Conservation (phyloP, 176 grass and related monocot species). For the barley (Hordeum vulgare) region MorexV3_pseudomolecules_assembly NC_058522.1:530324301-530324800, state of each 20-base stretch:
- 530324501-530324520: not conserved
- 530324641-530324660: conserved; percentile 48
- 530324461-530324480: conserved; percentile 34
- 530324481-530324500: conserved; percentile 18
- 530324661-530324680: conserved; percentile 50
- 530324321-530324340: conserved; percentile 3
- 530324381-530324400: conserved; percentile 31
- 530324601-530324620: conserved; percentile 26
- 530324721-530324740: conserved; percentile 74
- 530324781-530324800: conserved; percentile 38
- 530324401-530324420: conserved; percentile 34
- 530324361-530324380: conserved; percentile 11
- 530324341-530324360: not conserved
- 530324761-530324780: conserved; percentile 33
- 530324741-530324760: conserved; percentile 47
- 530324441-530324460: conserved; percentile 73
- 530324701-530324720: conserved; percentile 58
- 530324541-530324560: conserved; percentile 40
- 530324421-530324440: conserved; percentile 68
- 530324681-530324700: conserved; percentile 68
- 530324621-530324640: conserved; percentile 30
- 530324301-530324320: conserved; percentile 36
- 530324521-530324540: conserved; percentile 39
- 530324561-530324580: conserved; percentile 33
- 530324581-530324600: not conserved